Percentiles rank a stretch among this genome's conserved stretches.
These are phyloP conservation scores for Ophiocordyceps unilateralis DNA, from an alignment of 2,329 filamentous ascomycete genomes.

Conservation along the genomic window DNA sequence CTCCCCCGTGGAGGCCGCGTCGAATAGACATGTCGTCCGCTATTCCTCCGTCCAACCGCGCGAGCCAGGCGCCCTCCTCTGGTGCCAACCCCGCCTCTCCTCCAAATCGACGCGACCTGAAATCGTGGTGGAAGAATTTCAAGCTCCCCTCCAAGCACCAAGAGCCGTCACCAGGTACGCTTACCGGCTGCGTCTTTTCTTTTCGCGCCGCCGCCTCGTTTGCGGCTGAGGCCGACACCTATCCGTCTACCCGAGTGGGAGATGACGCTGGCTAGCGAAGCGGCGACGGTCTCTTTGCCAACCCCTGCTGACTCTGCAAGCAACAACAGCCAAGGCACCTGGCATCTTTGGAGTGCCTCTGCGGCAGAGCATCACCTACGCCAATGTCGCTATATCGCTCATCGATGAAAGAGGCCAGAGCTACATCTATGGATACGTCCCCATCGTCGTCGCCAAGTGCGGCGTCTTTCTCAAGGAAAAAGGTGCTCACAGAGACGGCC, in stretches of 20 bases:
- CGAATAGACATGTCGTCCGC: slow-evolving; percentile 18
- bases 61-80: slow-evolving; percentile 11
- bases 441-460: slow-evolving; percentile 95
- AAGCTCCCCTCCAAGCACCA: slow-evolving; percentile 48
- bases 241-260: too few relatives aligned
- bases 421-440: slow-evolving; percentile 97
- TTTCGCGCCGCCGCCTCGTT: too few relatives aligned
- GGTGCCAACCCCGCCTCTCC: slow-evolving; percentile 41
- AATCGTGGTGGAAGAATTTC: slow-evolving; percentile 96
- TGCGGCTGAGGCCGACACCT: too few relatives aligned
- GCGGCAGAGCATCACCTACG: slow-evolving; percentile 88
- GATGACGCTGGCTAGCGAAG: too few relatives aligned
- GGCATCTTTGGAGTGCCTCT: slow-evolving; percentile 93
- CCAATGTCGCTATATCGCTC: slow-evolving; percentile 93
- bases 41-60: slow-evolving; percentile 14
- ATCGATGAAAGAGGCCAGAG: slow-evolving; percentile 84
- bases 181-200: neutral
- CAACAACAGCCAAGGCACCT: slow-evolving; percentile 31
- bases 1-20: neutral
- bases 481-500: slow-evolving; percentile 37
- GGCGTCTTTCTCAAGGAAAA: slow-evolving; percentile 96
- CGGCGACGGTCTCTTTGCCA: too few relatives aligned
- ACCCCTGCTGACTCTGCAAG: slow-evolving; percentile 6
- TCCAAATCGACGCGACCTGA: slow-evolving; percentile 71
- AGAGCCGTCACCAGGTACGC: slow-evolving; percentile 21